Conservation (phyloP, 306 rosid genomes). For the Trifolium dubium region DNA sequence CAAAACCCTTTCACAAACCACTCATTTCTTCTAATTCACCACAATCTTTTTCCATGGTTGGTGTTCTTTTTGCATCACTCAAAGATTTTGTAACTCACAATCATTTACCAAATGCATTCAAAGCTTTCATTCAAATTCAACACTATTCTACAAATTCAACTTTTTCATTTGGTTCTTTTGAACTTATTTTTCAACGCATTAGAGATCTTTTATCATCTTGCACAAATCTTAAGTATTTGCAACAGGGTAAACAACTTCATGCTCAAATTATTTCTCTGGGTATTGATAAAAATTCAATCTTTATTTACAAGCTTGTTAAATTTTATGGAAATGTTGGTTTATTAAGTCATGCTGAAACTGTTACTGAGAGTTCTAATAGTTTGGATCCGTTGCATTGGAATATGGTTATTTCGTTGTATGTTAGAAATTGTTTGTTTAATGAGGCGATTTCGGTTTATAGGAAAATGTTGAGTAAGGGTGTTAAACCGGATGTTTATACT, state of each 20-base stretch:
- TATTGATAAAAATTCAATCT: slow-evolving; percentile 53
- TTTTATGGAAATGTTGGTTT: slow-evolving; percentile 60
- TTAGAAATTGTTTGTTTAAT: slow-evolving; percentile 55
- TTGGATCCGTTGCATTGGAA: slow-evolving; percentile 82
- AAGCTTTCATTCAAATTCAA: slow-evolving; percentile 55
- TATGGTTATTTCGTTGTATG: slow-evolving; percentile 64
- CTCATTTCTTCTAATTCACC: slow-evolving; percentile 32
- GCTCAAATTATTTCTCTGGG: slow-evolving; percentile 62
- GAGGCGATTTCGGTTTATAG: slow-evolving; percentile 68
- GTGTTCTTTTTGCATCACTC: slow-evolving; percentile 59
- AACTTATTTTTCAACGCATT: slow-evolving; percentile 53
- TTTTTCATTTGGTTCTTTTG: slow-evolving; percentile 37
- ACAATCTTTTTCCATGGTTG: slow-evolving; percentile 50
- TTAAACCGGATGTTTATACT: slow-evolving; percentile 77
- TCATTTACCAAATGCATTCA: slow-evolving; percentile 65
- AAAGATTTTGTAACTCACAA: slow-evolving; percentile 53
- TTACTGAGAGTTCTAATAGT: slow-evolving; percentile 53
- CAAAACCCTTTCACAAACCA: slow-evolving; percentile 40
- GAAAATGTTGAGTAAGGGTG: slow-evolving; percentile 61
- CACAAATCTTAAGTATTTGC: slow-evolving; percentile 47
- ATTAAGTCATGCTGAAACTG: slow-evolving; percentile 57
- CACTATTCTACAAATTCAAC: slow-evolving; percentile 39
- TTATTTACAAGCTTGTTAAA: slow-evolving; percentile 70
- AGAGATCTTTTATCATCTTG: slow-evolving; percentile 65
- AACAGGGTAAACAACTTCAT: slow-evolving; percentile 78